A percentile compares a stretch with the other conserved stretches of the same genome.
Evolutionary conservation across 2,329 filamentous ascomycete genomes (phyloP).

Genomic region (Ascochyta viciae-villosae): DNA sequence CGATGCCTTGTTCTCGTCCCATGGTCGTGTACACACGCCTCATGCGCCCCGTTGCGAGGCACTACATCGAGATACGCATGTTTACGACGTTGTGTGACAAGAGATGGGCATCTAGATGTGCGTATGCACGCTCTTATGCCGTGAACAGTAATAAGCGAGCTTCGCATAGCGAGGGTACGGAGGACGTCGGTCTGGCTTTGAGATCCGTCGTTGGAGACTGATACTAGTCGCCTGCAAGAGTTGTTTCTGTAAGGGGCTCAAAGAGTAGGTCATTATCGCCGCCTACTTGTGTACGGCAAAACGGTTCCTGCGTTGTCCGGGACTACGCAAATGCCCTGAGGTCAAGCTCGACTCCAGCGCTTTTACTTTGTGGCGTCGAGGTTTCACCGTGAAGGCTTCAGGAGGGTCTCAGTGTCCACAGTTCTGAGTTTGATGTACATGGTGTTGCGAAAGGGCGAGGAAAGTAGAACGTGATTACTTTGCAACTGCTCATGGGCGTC

Average conservation of each 20-base stretch:
- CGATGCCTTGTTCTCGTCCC: neutral
- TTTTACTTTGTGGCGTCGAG: neutral
- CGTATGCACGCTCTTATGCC: slow-evolving; percentile 1
- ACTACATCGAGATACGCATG: neutral
- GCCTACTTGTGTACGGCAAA: neutral
- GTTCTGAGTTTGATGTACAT: neutral
- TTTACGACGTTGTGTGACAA: slow-evolving; percentile 6
- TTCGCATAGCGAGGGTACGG: neutral
- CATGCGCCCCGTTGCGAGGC: neutral
- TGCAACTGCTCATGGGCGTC: neutral
- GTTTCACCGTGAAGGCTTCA: neutral
- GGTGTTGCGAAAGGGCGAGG: neutral
- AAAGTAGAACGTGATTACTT: neutral
- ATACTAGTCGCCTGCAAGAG: slow-evolving; percentile 2
- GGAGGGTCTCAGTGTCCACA: neutral
- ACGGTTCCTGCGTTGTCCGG: neutral
- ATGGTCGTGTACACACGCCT: neutral
- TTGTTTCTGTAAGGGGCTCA: neutral
- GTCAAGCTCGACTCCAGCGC: neutral
- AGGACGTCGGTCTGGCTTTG: neutral
- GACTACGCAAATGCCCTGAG: neutral
- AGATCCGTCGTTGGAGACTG: neutral
- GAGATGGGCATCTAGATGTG: neutral
- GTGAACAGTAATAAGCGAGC: slow-evolving; percentile 1
- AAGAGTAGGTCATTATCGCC: neutral